Evolutionary conservation across 2,329 filamentous ascomycete species (phyloP).

Genomic region (Fusarium tanahbumbuense): DNA sequence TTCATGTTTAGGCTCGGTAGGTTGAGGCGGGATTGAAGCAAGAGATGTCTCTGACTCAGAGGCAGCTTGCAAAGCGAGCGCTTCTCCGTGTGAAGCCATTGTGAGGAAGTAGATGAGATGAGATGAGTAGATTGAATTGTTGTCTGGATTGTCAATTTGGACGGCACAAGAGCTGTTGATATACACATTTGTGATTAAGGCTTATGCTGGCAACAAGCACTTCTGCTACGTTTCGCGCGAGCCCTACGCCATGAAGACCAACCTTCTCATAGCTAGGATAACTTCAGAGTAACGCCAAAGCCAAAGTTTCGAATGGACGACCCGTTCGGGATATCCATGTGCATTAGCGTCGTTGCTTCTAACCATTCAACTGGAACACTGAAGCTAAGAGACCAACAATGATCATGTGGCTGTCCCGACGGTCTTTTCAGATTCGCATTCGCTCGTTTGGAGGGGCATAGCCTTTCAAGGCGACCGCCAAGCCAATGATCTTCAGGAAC

Average conservation of each 20-base stretch:
- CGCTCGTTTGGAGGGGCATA: neutral
- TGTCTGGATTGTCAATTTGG: neutral
- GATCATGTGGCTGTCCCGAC: neutral
- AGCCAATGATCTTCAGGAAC: neutral
- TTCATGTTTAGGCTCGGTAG: neutral
- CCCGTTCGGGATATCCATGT: neutral
- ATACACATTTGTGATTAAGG: neutral
- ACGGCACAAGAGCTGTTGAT: neutral
- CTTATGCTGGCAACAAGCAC: fast-evolving
- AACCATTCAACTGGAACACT: neutral
- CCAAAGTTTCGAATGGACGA: neutral
- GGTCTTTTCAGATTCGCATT: neutral
- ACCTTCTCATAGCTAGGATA: neutral
- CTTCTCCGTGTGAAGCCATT: neutral
- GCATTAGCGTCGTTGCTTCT: neutral
- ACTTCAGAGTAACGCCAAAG: neutral
- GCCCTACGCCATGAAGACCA: neutral
- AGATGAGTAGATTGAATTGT: neutral
- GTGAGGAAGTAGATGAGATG: neutral
- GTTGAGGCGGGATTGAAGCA: neutral
- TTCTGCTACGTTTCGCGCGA: constrained; percentile 5
- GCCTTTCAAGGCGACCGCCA: neutral
- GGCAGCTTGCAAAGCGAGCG: neutral
- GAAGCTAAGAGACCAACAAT: neutral
- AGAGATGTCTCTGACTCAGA: neutral